A percentile compares a stretch with the other conserved stretches of the same genome.
phyloP scores from a whole-genome alignment of 257 asterid species.

The Scutellaria minor region DNA sequence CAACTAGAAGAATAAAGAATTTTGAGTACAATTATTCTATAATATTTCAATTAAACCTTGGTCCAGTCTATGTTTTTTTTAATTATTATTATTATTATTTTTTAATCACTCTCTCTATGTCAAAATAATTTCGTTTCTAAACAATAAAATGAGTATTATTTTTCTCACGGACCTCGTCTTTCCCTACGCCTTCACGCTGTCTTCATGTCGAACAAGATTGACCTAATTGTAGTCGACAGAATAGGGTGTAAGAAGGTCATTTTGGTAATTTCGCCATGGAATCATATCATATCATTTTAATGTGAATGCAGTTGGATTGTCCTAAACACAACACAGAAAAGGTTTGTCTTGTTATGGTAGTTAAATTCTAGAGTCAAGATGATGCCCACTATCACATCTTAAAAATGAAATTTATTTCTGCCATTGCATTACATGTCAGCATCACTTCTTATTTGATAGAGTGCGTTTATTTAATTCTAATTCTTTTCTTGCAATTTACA shows the following conservation, averaged over 20 bases:
- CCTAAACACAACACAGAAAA: conserved; percentile 16
- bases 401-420: neutral
- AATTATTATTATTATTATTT: no score
- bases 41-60: neutral
- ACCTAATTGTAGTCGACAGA: neutral
- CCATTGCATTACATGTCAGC: neutral
- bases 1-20: neutral
- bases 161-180: neutral
- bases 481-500: no score
- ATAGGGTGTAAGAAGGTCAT: neutral
- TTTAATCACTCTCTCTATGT: no score
- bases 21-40: neutral
- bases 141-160: no score
- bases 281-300: neutral
- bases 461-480: no score
- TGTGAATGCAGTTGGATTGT: conserved; percentile 22
- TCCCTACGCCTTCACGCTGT: conserved; percentile 17
- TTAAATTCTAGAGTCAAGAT: neutral
- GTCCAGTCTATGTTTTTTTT: neutral
- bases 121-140: no score
- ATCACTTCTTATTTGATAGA: no score
- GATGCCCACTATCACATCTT: conserved; percentile 21
- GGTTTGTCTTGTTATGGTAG: conserved; percentile 2
- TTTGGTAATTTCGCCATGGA: conserved; percentile 15
- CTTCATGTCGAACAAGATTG: conserved; percentile 1